Conservation (phyloP, 2,329 filamentous ascomycete genomes). For the Penicillium brasilianum region DNA sequence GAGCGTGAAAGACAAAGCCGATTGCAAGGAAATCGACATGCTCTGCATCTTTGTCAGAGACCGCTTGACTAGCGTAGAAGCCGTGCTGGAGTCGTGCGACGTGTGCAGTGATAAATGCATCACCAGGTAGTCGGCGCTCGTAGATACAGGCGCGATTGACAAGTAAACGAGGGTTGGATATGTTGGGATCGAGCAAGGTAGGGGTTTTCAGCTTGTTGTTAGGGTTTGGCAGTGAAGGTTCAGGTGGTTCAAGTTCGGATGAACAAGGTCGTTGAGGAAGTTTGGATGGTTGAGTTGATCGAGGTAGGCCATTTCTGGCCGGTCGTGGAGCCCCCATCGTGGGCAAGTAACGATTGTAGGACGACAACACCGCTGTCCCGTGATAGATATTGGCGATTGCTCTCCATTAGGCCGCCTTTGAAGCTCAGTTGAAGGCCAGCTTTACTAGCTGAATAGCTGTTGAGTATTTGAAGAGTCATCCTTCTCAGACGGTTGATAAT, state of each 20-base stretch:
- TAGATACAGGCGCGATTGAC: slow-evolving; percentile 54
- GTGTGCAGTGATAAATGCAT: slow-evolving; percentile 56
- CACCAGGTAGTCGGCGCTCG: slow-evolving; percentile 54
- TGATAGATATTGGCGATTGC: slow-evolving; percentile 9
- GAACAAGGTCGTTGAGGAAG: neutral
- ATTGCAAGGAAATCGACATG: slow-evolving; percentile 57
- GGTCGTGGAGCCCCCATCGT: slow-evolving; percentile 16
- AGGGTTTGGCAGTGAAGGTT: slow-evolving; percentile 6
- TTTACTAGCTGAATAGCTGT: slow-evolving; percentile 3
- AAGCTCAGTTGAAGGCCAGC: neutral
- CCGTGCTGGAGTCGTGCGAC: slow-evolving; percentile 58
- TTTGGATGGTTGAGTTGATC: neutral
- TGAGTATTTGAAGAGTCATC: neutral
- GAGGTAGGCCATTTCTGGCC: neutral
- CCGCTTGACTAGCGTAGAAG: slow-evolving; percentile 49
- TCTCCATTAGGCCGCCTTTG: slow-evolving; percentile 24
- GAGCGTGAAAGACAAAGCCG: slow-evolving; percentile 57
- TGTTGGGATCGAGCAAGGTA: slow-evolving; percentile 40
- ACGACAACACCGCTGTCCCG: slow-evolving; percentile 17
- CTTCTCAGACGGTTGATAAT: neutral
- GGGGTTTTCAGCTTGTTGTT: slow-evolving; percentile 15
- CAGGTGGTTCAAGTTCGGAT: slow-evolving; percentile 1
- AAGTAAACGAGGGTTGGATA: slow-evolving; percentile 43
- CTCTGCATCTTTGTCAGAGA: slow-evolving; percentile 50
- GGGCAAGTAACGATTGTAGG: slow-evolving; percentile 5